Base-by-base conservation (phyloP, 2,329 filamentous ascomycete genomes). In the Dactylellina drechsleri region DNA sequence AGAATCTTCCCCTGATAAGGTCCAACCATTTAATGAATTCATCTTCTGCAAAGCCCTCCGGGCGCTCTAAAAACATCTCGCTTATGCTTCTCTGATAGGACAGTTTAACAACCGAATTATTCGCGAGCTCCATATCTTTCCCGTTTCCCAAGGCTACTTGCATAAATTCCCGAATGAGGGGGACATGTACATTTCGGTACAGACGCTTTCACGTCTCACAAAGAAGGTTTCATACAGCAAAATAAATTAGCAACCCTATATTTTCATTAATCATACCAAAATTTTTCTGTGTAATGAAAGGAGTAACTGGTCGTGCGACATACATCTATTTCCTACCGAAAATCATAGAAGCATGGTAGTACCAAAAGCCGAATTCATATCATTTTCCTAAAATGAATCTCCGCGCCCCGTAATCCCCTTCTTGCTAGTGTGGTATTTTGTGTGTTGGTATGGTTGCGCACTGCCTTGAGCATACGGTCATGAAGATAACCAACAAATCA, bases 371-470 rank as follows among this genome's bases (percentile, higher is more conserved):
- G 13, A 36, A 15, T 36, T 36, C 13, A 18, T 2, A 18, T 18
- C 7, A 1, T 18, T 47, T 16, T 18, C 13, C 13, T 18, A 18
- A 5, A 1, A 15, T n/a, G 7, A 28, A 16, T 5, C 18, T 16
- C 16, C 15, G 2, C 2, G 2, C 13, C 28, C 45, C 54, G 40
- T 45, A 31, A 26, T 15, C 47, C 57, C 40, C 45, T 66, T 36
- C 16, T 6, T 59, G 31, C 40, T 54, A 50, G 40, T 67, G 70
- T 74, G 62, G 62, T 67, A 74, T 62, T 74, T 74, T 74, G 20
- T 74, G 70, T 40, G 70, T 74, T 74, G 70, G 41, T 66, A 61
- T 65, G 68, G 68, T 60, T 57, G 31, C 60, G 66, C 67, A 36
- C 31, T 23, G 23, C 23, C 23, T 23, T 23, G 23, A 23, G 23